Conservation (phyloP, 345 rosid species). For the Eucalyptus regnans region DNA sequence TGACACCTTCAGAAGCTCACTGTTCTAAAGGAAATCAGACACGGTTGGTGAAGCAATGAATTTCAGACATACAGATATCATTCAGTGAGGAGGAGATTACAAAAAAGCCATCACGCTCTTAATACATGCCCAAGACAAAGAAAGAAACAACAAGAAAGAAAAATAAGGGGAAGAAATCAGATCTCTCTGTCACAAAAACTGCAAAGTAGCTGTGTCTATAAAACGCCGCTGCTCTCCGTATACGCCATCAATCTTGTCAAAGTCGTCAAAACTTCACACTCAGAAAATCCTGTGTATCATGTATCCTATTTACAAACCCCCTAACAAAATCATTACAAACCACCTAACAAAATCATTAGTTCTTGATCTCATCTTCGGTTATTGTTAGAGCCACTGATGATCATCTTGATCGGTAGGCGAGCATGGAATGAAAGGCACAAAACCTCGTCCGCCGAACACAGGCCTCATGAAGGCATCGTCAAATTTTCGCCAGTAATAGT, state of each 20-base stretch:
- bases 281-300: background rate
- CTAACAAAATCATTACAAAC: background rate
- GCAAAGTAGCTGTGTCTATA: background rate
- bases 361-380: background rate
- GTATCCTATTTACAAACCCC: background rate
- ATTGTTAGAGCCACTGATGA: background rate
- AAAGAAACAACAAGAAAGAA: background rate
- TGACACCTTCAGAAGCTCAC: background rate
- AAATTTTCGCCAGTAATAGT: conserved; percentile 23
- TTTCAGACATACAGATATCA: background rate
- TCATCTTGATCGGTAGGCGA: conserved; percentile 13
- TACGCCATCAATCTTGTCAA: background rate
- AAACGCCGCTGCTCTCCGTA: background rate
- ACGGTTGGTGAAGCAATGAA: background rate
- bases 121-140: background rate
- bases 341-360: background rate
- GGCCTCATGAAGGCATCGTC: conserved; percentile 32
- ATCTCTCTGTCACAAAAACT: background rate
- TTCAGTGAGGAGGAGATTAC: background rate
- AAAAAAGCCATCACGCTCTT: background rate
- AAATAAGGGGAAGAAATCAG: background rate
- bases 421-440: conserved; percentile 18
- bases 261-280: background rate
- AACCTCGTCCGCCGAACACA: conserved; percentile 33
- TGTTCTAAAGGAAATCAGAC: background rate